phyloP scores from a whole-genome alignment of 495 filamentous ascomycete genomes.

The Bacidia rubella region DNA sequence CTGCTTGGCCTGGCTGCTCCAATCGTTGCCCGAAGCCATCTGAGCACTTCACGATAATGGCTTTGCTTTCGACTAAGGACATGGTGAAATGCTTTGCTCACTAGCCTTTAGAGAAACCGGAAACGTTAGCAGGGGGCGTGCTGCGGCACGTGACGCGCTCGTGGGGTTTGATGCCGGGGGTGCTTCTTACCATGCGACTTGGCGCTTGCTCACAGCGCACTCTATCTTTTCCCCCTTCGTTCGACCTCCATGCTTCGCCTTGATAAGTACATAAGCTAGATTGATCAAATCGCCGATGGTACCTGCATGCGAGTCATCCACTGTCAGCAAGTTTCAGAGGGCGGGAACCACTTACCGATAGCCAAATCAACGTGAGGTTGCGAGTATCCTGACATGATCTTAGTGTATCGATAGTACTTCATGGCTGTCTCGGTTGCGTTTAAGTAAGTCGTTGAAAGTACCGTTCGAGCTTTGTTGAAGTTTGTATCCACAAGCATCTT shows the following conservation, averaged over 20 bases:
- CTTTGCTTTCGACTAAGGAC: conserved; percentile 58
- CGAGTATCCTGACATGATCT: conserved; percentile 40
- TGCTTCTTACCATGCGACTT: conserved; percentile 51
- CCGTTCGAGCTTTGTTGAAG: conserved; percentile 56
- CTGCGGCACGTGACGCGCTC: not conserved
- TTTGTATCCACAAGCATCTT: conserved; percentile 79
- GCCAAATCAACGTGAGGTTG: conserved; percentile 42
- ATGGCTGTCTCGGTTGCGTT: conserved; percentile 64
- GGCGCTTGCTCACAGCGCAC: conserved; percentile 46
- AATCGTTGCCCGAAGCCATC: conserved; percentile 41
- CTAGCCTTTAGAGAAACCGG: conserved; percentile 33
- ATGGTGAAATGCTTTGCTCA: conserved; percentile 48
- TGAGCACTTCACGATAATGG: conserved; percentile 42
- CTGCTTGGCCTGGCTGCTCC: conserved; percentile 1
- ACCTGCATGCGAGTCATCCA: conserved; percentile 25
- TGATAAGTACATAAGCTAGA: conserved; percentile 51
- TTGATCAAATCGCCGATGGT: conserved; percentile 54
- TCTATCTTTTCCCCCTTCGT: conserved; percentile 32
- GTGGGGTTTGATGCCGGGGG: not conserved
- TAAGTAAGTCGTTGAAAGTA: conserved; percentile 59
- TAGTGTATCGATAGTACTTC: conserved; percentile 72
- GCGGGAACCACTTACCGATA: conserved; percentile 35
- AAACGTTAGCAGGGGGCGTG: conserved; percentile 6
- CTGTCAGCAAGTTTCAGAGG: conserved; percentile 1
- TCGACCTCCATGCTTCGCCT: conserved; percentile 34